Evolutionary conservation across 2,329 filamentous ascomycete species (phyloP).

Genomic region (Pseudodiploospora longispora): DNA sequence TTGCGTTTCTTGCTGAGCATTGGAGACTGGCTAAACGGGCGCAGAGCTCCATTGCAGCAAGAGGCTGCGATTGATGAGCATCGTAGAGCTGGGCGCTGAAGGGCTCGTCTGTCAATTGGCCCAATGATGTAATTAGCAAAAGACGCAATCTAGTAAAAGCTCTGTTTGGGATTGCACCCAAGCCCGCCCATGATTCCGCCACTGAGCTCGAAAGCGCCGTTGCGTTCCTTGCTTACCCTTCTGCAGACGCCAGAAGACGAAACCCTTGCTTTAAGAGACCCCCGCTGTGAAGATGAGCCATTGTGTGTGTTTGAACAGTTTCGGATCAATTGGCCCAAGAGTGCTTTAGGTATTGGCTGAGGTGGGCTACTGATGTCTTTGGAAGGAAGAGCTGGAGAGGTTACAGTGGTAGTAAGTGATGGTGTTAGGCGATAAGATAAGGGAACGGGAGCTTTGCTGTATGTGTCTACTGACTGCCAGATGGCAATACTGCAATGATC

Average conservation of each 20-base stretch:
- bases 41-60: conserved; percentile 4
- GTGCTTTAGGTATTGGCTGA: too few relatives aligned
- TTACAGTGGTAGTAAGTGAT: conserved; percentile 11
- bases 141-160: not conserved
- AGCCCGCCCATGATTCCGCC: too few relatives aligned
- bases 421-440: conserved; percentile 6
- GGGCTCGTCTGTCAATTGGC: not conserved
- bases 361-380: too few relatives aligned
- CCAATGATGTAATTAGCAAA: not conserved
- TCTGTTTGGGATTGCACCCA: too few relatives aligned
- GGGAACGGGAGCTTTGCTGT: not conserved
- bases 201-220: too few relatives aligned
- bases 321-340: not conserved
- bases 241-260: conserved; percentile 15
- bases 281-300: conserved; percentile 3
- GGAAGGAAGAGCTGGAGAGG: conserved; percentile 10
- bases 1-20: conserved; percentile 31
- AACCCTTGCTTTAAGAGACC: conserved; percentile 12
- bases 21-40: conserved; percentile 22
- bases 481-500: too few relatives aligned
- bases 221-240: conserved; percentile 13
- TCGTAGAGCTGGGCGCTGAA: not conserved
- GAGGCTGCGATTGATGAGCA: not conserved
- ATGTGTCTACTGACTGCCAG: not conserved
- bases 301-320: not conserved